Evolutionary conservation across 345 rosid genomes (phyloP).

Genomic region (Pistacia atlantica): DNA sequence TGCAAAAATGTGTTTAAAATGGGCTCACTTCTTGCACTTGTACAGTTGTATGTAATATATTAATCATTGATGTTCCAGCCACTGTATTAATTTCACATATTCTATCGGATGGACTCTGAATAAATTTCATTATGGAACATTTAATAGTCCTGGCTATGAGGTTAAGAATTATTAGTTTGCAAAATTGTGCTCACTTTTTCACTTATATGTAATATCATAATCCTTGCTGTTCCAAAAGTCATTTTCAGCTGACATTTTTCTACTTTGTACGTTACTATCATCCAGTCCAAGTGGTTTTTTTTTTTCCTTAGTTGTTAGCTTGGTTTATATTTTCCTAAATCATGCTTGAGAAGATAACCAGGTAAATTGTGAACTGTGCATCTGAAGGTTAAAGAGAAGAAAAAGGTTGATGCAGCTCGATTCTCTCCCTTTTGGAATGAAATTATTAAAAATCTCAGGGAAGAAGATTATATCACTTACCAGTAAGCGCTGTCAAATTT

Average conservation of each 20-base stretch:
- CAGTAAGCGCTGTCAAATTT: constrained; percentile 54
- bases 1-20: constrained; percentile 7
- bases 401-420: constrained; percentile 77
- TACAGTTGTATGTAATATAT: neutral
- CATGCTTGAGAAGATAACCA: neutral
- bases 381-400: constrained; percentile 56
- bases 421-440: constrained; percentile 98
- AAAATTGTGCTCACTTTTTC: neutral
- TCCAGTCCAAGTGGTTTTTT: neutral
- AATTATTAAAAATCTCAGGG: constrained; percentile 80
- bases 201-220: neutral
- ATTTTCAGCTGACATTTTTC: neutral
- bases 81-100: too few species aligned
- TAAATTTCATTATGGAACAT: neutral
- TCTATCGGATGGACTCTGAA: neutral
- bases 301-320: neutral
- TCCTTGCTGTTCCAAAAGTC: neutral
- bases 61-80: neutral
- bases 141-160: neutral
- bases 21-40: neutral
- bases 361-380: constrained; percentile 15
- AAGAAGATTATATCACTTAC: constrained; percentile 86
- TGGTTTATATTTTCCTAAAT: constrained; percentile 2
- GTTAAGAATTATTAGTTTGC: neutral
- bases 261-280: neutral